A percentile compares a stretch with the other conserved stretches of the same genome.
Evolutionary conservation across 2,329 filamentous ascomycete species (phyloP).

Genomic region (Microdochium trichocladiopsis): DNA sequence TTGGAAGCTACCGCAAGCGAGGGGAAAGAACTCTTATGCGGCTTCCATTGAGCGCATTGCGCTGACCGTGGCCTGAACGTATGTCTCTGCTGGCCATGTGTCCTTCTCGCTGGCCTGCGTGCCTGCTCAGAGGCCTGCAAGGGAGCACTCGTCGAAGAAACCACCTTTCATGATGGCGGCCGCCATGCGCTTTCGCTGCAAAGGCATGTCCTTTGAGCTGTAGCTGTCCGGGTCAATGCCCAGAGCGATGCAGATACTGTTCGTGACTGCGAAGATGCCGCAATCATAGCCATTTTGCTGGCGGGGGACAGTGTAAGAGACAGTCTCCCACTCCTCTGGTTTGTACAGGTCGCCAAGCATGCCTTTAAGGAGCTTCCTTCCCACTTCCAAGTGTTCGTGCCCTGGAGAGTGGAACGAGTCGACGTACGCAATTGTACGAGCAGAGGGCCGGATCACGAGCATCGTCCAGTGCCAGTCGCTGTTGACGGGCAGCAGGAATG

Average conservation of each 20-base stretch:
- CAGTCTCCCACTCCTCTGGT: conserved; percentile 51
- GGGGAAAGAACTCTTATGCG: too few species aligned
- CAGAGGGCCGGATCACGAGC: conserved; percentile 55
- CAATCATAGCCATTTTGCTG: conserved; percentile 69
- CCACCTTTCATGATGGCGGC: conserved; percentile 61
- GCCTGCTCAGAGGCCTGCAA: conserved; percentile 26
- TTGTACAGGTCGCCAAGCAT: conserved; percentile 48
- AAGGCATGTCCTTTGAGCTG: conserved; percentile 43
- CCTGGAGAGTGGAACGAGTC: conserved; percentile 53
- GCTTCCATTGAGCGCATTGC: too few species aligned
- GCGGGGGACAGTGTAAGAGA: conserved; percentile 38
- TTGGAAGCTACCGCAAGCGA: too few species aligned
- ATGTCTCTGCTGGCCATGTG: too few species aligned
- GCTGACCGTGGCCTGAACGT: too few species aligned
- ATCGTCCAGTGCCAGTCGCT: conserved; percentile 63
- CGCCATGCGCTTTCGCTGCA: conserved; percentile 56
- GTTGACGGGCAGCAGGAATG: conserved; percentile 65
- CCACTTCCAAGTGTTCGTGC: conserved; percentile 29
- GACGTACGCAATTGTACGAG: conserved; percentile 57
- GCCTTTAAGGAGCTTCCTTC: conserved; percentile 47
- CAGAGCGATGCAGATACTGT: conserved; percentile 56
- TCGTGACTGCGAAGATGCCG: conserved; percentile 70
- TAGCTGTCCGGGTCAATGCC: conserved; percentile 47
- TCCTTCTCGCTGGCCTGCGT: not conserved
- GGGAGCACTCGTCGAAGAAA: conserved; percentile 52